Conservation (phyloP, 2,329 filamentous ascomycete genomes). For the Meredithiella fracta region DNA sequence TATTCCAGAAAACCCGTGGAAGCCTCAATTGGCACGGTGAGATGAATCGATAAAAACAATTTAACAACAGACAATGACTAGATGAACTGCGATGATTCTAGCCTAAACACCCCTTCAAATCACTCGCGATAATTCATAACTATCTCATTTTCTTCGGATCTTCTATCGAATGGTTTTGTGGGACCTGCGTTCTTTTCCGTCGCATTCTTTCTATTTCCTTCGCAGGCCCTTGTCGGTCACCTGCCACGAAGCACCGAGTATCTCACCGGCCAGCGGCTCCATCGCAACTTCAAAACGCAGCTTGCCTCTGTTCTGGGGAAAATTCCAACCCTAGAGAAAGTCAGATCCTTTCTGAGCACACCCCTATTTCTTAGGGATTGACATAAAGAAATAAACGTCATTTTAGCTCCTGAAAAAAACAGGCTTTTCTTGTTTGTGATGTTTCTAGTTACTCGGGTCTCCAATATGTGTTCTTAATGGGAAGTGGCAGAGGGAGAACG, state of each 20-base stretch:
- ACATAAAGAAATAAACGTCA: not conserved
- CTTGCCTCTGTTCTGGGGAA: not conserved
- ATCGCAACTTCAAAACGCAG: not conserved
- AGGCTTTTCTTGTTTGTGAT: not conserved
- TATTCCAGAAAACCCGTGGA: not conserved
- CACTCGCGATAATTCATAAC: no score
- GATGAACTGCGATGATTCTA: no score
- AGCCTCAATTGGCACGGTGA: no score
- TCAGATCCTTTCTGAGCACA: not conserved
- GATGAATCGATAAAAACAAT: no score
- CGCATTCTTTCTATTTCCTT: conserved; percentile 5
- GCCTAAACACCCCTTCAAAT: no score
- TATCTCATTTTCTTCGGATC: no score
- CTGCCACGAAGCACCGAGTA: conserved; percentile 12
- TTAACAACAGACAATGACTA: no score
- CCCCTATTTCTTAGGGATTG: not conserved
- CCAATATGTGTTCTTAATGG: not conserved
- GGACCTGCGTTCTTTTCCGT: not conserved
- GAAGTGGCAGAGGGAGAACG: not conserved
- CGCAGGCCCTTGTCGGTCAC: conserved; percentile 6
- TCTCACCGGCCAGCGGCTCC: conserved; percentile 10
- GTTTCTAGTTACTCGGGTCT: no score
- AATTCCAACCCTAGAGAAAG: not conserved
- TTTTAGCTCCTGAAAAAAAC: not conserved
- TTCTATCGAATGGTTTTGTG: not conserved